Evolutionary conservation across 805 yeast species (phyloP).

Genomic region (Kurtzmaniella fragi): DNA sequence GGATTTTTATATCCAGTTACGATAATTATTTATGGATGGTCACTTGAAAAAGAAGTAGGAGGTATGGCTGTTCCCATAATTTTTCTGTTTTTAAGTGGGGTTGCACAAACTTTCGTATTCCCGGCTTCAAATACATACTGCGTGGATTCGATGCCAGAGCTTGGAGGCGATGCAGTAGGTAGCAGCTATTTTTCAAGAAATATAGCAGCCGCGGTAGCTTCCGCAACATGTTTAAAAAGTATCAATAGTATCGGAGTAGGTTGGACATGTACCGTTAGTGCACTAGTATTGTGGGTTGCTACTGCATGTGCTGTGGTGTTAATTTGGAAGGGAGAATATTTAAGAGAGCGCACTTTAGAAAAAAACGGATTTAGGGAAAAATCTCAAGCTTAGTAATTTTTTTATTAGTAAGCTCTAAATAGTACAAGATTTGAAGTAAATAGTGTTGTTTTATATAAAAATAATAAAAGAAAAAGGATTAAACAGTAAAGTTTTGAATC

Average conservation of each 20-base stretch:
- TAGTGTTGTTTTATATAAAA: no score
- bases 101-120: constrained; percentile 48
- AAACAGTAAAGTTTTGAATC: no score
- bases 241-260: constrained; percentile 50
- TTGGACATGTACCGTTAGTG: constrained; percentile 50
- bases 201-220: constrained; percentile 46
- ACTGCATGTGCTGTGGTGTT: constrained; percentile 24
- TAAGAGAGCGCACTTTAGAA: constrained; percentile 20
- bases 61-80: constrained; percentile 53
- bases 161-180: constrained; percentile 53
- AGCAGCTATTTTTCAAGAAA: constrained; percentile 49
- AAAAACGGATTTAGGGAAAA: not conserved
- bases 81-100: constrained; percentile 42
- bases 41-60: constrained; percentile 43
- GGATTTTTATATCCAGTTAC: constrained; percentile 43
- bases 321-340: constrained; percentile 34
- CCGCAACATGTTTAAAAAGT: constrained; percentile 45
- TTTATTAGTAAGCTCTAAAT: no score
- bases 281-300: constrained; percentile 37
- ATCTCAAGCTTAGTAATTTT: not conserved
- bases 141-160: constrained; percentile 51
- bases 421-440: no score
- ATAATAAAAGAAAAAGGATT: no score
- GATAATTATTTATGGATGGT: constrained; percentile 51
- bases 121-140: constrained; percentile 55